phyloP scores from a whole-genome alignment of 805 yeast genomes.

The Lipomyces japonicus region DNA sequence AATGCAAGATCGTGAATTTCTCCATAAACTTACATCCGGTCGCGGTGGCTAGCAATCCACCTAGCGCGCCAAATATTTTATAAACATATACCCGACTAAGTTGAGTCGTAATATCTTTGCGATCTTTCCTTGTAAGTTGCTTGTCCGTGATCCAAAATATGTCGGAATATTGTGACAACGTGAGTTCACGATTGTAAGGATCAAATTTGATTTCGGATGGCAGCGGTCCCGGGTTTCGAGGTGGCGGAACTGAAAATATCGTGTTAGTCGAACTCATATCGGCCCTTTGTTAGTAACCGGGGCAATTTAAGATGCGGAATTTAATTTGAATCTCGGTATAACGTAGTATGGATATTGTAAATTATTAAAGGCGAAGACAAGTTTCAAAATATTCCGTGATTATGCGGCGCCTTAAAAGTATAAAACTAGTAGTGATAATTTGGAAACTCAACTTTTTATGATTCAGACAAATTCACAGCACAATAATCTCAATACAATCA shows the following conservation, averaged over 20 bases:
- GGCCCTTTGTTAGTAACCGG: no score
- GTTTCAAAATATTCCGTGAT: not conserved
- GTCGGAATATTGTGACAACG: slow-evolving; percentile 14
- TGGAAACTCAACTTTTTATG: no score
- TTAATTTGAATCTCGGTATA: no score
- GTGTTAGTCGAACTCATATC: not conserved
- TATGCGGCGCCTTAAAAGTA: no score
- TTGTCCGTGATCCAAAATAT: slow-evolving; percentile 23
- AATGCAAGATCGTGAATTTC: not conserved
- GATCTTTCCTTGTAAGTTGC: slow-evolving; percentile 13
- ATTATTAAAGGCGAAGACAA: no score
- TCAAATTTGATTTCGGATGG: slow-evolving; percentile 13
- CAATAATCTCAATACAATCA: no score
- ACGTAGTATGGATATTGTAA: no score
- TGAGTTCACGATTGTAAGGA: slow-evolving; percentile 5
- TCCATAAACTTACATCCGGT: slow-evolving; percentile 2
- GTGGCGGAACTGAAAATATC: slow-evolving; percentile 23
- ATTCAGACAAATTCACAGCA: no score
- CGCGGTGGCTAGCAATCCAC: slow-evolving; percentile 3
- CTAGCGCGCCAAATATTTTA: slow-evolving; percentile 13
- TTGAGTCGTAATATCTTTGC: slow-evolving; percentile 17
- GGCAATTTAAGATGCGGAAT: no score
- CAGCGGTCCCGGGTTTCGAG: slow-evolving; percentile 11
- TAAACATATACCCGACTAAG: slow-evolving; percentile 10
- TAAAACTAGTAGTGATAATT: no score